These are phyloP conservation scores for Eudorina sp. DNA, from an alignment of 139 green algal species.

Conservation along the genomic window DNA sequence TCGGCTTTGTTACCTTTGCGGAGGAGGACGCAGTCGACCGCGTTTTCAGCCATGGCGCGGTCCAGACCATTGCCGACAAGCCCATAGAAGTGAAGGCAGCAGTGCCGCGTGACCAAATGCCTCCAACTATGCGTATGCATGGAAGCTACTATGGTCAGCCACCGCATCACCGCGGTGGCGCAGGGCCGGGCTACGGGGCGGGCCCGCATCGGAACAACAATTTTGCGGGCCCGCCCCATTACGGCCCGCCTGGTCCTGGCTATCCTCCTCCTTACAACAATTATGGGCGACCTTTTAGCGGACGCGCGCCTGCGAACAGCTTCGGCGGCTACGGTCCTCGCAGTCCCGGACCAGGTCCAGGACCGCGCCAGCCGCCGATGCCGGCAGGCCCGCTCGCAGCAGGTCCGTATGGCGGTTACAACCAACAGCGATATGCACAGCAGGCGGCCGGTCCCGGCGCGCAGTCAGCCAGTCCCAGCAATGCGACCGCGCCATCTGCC, in stretches of 20 bases:
- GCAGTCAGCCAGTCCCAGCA: background rate
- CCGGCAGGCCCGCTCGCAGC: background rate
- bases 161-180: conserved; percentile 26
- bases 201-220: conserved; percentile 35
- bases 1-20: conserved; percentile 97
- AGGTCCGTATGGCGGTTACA: conserved; percentile 11
- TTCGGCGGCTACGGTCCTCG: conserved; percentile 23
- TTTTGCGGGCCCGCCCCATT: conserved; percentile 20
- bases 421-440: conserved; percentile 26
- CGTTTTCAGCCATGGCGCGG: conserved; percentile 84
- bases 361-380: conserved; percentile 8
- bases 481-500: background rate
- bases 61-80: conserved; percentile 96
- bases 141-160: conserved; percentile 42
- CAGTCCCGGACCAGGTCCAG: conserved; percentile 15
- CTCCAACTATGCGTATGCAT: conserved; percentile 50
- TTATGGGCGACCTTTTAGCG: conserved; percentile 28
- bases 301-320: conserved; percentile 19
- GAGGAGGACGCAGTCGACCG: conserved; percentile 91
- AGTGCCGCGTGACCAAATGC: conserved; percentile 91
- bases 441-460: background rate
- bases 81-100: conserved; percentile 94
- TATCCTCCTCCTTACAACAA: conserved; percentile 35
- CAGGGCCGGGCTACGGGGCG: background rate
- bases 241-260: conserved; percentile 26